Evolutionary conservation across 495 filamentous ascomycete species (phyloP), one percentile per base, ranked within the genome.

Genomic region (Penicillium robsamsonii): DNA sequence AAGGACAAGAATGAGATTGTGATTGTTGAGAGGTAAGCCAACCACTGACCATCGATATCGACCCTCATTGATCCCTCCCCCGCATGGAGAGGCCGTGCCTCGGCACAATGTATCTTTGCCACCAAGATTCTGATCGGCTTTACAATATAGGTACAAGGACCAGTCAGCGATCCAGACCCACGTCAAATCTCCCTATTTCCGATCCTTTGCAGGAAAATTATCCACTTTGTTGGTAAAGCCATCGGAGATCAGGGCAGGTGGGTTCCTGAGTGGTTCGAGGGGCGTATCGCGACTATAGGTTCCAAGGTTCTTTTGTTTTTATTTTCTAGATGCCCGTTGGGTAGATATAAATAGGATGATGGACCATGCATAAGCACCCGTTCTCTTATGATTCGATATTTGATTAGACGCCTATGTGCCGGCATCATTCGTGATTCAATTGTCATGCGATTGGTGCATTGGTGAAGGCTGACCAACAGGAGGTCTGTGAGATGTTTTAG

Each of bases 1-100:
- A 55, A 57, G 9, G 63, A 65, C 17, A 65, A 67, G 29, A 62
- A 67, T 7, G 69, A 70, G 45, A 66, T 74, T 41, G 60, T 69
- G n/a, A 61, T 72, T 18, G 60, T 74, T 4, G 69, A 74, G 53
- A 61, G 67, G 71, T 74, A 27, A 50, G 61, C 50, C 12, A 17
- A 25, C 12, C 43, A 33, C 29, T 18, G 8, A 24, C 15, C 3
- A 10, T 35, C 17, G 13, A 22, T 38, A 29, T n/a, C 27, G 3
- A 9, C 49, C 3, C 9, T 41, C 49, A 17, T 22, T 13, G 15
- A 18, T 35, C n/a, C 11, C 18, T 18, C 25, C 29, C 41, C 51
- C 51, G 38, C 49, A 24, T 18, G 31, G 38, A 33, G 24, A 52
- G 42, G 22, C 27, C 35, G 55, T 59, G 53, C 59, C 62, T 65